A percentile compares a stretch with the other conserved stretches of the same genome.
phyloP scores from a whole-genome alignment of 768 basidiomycete species.

The Porphyrellus cyaneotinctus region DNA sequence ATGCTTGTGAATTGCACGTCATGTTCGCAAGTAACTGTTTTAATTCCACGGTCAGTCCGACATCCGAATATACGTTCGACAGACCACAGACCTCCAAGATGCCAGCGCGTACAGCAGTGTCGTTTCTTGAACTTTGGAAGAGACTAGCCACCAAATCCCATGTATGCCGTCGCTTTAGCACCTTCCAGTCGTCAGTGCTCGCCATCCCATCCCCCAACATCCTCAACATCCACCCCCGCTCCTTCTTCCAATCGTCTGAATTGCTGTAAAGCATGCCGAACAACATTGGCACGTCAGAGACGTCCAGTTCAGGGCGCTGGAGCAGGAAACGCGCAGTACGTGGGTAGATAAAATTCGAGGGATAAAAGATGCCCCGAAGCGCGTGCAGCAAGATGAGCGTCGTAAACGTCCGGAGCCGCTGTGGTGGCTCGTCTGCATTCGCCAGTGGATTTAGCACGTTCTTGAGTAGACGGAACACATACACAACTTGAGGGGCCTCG shows the following conservation, averaged over 20 bases:
- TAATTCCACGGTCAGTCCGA: neutral
- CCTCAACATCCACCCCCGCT: conserved; percentile 83
- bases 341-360: conserved; percentile 86
- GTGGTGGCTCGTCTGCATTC: conserved; percentile 48
- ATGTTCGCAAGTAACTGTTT: conserved; percentile 69
- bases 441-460: conserved; percentile 10
- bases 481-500: conserved; percentile 69
- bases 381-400: conserved; percentile 83
- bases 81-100: conserved; percentile 59
- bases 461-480: conserved; percentile 52
- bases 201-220: conserved; percentile 81
- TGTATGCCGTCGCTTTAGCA: conserved; percentile 76
- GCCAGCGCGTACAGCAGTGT: conserved; percentile 47
- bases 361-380: conserved; percentile 77
- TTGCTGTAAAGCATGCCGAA: conserved; percentile 84
- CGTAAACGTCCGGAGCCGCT: conserved; percentile 69
- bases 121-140: conserved; percentile 62
- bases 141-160: conserved; percentile 86
- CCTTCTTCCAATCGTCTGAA: conserved; percentile 77
- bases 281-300: conserved; percentile 83
- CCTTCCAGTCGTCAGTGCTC: conserved; percentile 73
- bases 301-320: conserved; percentile 80
- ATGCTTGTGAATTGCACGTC: conserved; percentile 65
- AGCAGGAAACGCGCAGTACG: conserved; percentile 83
- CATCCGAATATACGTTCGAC: neutral